phyloP scores from a whole-genome alignment of 2,329 filamentous ascomycete genomes.

The Colletotrichum zoysiae region DNA sequence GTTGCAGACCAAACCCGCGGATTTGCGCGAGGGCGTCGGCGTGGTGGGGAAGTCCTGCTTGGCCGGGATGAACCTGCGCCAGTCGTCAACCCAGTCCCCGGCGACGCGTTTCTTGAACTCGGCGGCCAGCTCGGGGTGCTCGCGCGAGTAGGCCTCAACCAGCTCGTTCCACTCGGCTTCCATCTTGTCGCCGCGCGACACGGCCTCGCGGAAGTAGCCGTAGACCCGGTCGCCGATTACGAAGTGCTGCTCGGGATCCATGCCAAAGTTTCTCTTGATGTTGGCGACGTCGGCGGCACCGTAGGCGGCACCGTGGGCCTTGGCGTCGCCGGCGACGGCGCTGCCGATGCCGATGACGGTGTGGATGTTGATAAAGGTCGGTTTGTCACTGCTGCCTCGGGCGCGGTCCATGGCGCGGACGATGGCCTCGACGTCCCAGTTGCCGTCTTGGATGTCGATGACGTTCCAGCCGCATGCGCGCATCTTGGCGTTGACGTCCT shows the following conservation, averaged over 20 bases:
- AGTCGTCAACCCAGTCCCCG: conserved; percentile 62
- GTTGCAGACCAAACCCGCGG: conserved; percentile 62
- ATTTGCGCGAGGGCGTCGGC: conserved; percentile 63
- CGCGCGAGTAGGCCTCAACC: conserved; percentile 56
- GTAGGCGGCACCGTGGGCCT: conserved; percentile 70
- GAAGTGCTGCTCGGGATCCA: conserved; percentile 53
- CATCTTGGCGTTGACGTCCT: conserved; percentile 71
- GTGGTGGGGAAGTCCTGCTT: conserved; percentile 58
- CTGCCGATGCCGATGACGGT: conserved; percentile 69
- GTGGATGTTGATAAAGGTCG: conserved; percentile 69
- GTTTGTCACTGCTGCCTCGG: conserved; percentile 58
- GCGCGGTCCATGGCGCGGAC: conserved; percentile 61
- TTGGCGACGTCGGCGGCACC: conserved; percentile 64
- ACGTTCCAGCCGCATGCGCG: conserved; percentile 68
- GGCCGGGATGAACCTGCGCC: conserved; percentile 61
- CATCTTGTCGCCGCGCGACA: conserved; percentile 56
- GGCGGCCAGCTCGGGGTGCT: conserved; percentile 62
- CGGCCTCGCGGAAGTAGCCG: conserved; percentile 62
- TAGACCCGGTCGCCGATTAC: conserved; percentile 60
- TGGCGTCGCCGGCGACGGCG: conserved; percentile 61
- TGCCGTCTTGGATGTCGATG: conserved; percentile 65
- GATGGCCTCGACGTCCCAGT: conserved; percentile 60
- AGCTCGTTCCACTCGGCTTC: conserved; percentile 62
- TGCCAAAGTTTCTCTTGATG: conserved; percentile 51
- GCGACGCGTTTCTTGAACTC: conserved; percentile 62